Percentiles rank a stretch among this genome's conserved stretches.
phyloP scores from a whole-genome alignment of 225 moss, liverwort and hornwort genomes.

The Pseudoscleropodium purum region DNA sequence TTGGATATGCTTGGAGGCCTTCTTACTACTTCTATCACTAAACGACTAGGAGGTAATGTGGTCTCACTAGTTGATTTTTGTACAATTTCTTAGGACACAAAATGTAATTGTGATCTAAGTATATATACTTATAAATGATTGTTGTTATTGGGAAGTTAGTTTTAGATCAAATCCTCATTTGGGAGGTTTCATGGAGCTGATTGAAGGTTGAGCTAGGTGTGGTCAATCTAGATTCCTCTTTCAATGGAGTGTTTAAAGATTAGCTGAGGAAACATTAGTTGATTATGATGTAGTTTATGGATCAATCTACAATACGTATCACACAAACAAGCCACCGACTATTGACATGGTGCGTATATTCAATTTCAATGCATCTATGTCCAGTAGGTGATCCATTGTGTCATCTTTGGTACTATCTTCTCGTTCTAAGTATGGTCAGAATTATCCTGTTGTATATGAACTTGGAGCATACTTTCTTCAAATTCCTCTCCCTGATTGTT shows the following conservation, averaged over 20 bases:
- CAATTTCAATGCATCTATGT: constrained; percentile 71
- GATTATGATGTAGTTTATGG: constrained; percentile 58
- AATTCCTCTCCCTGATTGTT: not conserved
- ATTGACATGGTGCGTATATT: constrained; percentile 97
- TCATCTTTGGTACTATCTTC: not conserved
- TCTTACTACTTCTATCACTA: constrained; percentile 85
- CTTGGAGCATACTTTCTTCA: not conserved
- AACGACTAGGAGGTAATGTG: constrained; percentile 84
- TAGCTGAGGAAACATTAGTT: not conserved
- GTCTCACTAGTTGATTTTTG: not conserved
- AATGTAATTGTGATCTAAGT: not conserved
- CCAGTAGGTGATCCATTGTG: constrained; percentile 47
- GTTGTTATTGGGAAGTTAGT: not conserved
- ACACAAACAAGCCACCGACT: constrained; percentile 63
- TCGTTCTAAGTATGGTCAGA: not conserved
- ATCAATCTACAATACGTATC: constrained; percentile 76
- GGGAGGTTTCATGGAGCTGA: not conserved
- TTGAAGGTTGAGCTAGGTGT: not conserved
- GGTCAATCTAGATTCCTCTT: not conserved
- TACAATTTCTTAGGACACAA: not conserved
- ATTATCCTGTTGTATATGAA: not conserved
- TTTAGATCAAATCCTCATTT: not conserved
- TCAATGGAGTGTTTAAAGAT: not conserved
- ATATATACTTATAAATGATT: not conserved
- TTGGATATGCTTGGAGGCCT: constrained; percentile 89